A percentile compares a stretch with the other conserved stretches of the same genome.
Conservation (phyloP, 208 protist genomes). For the Crithidia thermophila region DNA sequence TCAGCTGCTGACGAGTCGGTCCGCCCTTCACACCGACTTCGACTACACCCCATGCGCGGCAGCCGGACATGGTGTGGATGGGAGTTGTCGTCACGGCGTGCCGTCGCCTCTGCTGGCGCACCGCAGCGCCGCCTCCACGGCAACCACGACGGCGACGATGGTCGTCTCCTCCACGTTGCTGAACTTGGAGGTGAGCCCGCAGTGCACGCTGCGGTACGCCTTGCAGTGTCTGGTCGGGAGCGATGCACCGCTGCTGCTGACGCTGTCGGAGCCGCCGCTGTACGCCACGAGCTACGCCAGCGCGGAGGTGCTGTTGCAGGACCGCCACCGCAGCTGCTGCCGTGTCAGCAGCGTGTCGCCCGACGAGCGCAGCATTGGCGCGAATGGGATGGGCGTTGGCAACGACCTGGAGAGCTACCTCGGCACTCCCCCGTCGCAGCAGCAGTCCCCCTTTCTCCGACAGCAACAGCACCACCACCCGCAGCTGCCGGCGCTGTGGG, state of each 20-base stretch:
- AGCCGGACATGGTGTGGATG: not conserved
- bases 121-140: conserved; percentile 15
- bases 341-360: not conserved
- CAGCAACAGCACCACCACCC: conserved; percentile 19
- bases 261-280: conserved; percentile 30
- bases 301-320: conserved; percentile 22
- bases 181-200: conserved; percentile 8
- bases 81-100: too few species aligned
- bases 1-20: conserved; percentile 14
- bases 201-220: conserved; percentile 16
- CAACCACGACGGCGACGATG: conserved; percentile 14
- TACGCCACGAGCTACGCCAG: conserved; percentile 25
- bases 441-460: not conserved
- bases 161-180: conserved; percentile 10
- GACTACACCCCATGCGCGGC: not conserved
- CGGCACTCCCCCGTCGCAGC: conserved; percentile 15
- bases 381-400: not conserved
- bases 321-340: conserved; percentile 14
- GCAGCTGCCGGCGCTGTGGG: conserved; percentile 50
- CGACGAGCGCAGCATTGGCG: conserved; percentile 13
- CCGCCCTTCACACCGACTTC: not conserved
- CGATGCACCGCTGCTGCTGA: conserved; percentile 29
- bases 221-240: conserved; percentile 15
- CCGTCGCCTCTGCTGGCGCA: not conserved
- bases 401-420: conserved; percentile 14